A percentile compares a stretch with the other conserved stretches of the same genome.
phyloP scores from a whole-genome alignment of 306 rosid species.

The Lagenaria siceraria region DNA sequence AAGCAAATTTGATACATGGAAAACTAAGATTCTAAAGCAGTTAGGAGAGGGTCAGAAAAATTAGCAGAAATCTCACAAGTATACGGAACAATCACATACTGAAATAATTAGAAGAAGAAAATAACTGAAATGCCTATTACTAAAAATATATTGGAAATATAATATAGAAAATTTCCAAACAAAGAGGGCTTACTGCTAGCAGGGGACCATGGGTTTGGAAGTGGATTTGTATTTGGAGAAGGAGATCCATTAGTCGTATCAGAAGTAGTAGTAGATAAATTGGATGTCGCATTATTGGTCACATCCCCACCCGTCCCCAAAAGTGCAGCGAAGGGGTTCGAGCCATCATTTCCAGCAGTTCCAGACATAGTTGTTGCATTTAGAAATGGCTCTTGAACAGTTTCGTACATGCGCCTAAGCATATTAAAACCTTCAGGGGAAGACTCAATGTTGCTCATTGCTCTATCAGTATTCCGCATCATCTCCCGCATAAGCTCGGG shows the following conservation, averaged over 20 bases:
- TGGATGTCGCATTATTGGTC: conserved; percentile 36
- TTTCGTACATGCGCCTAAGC: conserved; percentile 94
- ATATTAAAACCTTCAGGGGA: conserved; percentile 87
- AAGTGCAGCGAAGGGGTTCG: conserved; percentile 36
- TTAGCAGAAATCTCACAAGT: neutral
- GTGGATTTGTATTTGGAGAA: conserved; percentile 79
- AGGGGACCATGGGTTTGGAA: conserved; percentile 81
- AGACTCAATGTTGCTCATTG: conserved; percentile 87
- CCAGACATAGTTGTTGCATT: conserved; percentile 87
- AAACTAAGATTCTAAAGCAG: neutral
- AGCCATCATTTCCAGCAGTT: conserved; percentile 37
- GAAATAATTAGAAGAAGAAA: neutral
- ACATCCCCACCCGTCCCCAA: conserved; percentile 42
- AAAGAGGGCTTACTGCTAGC: conserved; percentile 39
- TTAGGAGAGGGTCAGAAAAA: neutral
- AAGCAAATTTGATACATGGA: neutral
- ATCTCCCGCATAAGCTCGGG: conserved; percentile 95
- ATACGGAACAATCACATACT: neutral
- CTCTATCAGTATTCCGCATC: conserved; percentile 90
- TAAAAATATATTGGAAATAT: neutral
- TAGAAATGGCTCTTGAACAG: conserved; percentile 81
- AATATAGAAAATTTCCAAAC: neutral
- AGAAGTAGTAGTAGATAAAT: conserved; percentile 38
- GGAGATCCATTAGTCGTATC: conserved; percentile 47
- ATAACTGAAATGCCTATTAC: neutral